Base-by-base conservation (phyloP, 345 rosid species). In the Brassica cretica region DNA sequence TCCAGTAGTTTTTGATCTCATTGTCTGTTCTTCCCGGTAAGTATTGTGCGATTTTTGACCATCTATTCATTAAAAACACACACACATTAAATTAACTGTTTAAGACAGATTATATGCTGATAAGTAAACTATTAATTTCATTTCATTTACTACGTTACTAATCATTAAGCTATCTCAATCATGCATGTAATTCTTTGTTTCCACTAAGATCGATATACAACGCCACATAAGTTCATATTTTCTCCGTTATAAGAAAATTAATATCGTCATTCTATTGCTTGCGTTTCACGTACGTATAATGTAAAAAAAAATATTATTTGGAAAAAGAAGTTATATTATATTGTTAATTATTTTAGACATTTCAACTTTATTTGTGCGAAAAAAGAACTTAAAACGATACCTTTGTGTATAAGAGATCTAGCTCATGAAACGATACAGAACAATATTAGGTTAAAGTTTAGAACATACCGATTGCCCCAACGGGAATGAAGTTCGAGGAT, bases 1-100 rank as follows among this genome's bases (percentile, higher is more conserved):
- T 87, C 98, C 98, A 94, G 29, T 94, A 94, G 82, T 94, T 94
- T 77, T 94, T 94, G 30, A 94, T 94, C 81, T 94, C 98, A 71
- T 94, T 94, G 35, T 94, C 98, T 0, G 98, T 94, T 72, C 98
- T 86, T 32, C 98, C 98, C 0, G 97, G 98, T 70, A 94, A 79
- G 71, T 87, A 87, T 44, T 90, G 97, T 3, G 98, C 98, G 12
- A 94, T 94, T 78, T 92, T 90, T n/a, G 97, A 92, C 97, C 97
- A 94, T 72, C 97, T 94, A 9, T 35, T 6, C 41, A 55, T 44
- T 3, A 37, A 39, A 25, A 37, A 10, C 27, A 59, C n/a, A 8
- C 61, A 46, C 62, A 78, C 39, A 35, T 32, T 78, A 8, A 72
- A 56, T 25, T 0, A 63, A 11, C 35, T 30, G 5, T 53, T 51